Base-by-base conservation (phyloP, 192 early-diverging fungal genomes). In the Coemansia sp. region DNA sequence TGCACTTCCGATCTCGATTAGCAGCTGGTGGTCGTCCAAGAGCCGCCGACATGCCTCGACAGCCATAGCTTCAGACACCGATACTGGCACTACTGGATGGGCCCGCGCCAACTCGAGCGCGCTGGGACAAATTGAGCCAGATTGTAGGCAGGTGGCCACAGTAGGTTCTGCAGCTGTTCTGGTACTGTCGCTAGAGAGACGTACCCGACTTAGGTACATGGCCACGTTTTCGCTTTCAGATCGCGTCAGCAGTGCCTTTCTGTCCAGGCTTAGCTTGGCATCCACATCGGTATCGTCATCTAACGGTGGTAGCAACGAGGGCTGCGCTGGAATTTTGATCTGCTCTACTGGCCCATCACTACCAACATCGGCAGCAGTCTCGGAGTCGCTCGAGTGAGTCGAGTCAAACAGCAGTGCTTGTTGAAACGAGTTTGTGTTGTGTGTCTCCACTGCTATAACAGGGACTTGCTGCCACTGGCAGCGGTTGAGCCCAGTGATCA, bases 401-500 rank as follows among this genome's bases (percentile, higher is more conserved):
- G 86, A 77, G 39, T 86, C 90, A 41, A 79, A 80, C 62, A 89
- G 71, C 18, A 90, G 85, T 12, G 90, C 77, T 18, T 85, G 79
- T 66, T 91, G 91, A 61, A 93, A 91, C 10, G 87, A 85, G 73
- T 90, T 90, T 52, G 88, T 89, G 50, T 90, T 89, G 76, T 90
- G 88, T 1, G 91, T 93, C 68, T 93, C 91, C 8, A 90, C 89
- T 2, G 91, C 89, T 78, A 93, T 87, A 5, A 91, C 75, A 34
- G 91, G 91, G 0, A 93, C 91, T 27, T 88, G 79, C 46, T 84
- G 70, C 91, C 91, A 91, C 0, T 80, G 85, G 53, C 81, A 82
- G 53, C 74, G 79, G 46, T 88, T 86, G 12, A 89, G 72, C 0
- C 92, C 92, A 29, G 83, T 79, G 63, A 93, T 86, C 12, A 93